phyloP scores from a whole-genome alignment of 2,329 filamentous ascomycete genomes.

The Lasiodiplodia hormozganensis region DNA sequence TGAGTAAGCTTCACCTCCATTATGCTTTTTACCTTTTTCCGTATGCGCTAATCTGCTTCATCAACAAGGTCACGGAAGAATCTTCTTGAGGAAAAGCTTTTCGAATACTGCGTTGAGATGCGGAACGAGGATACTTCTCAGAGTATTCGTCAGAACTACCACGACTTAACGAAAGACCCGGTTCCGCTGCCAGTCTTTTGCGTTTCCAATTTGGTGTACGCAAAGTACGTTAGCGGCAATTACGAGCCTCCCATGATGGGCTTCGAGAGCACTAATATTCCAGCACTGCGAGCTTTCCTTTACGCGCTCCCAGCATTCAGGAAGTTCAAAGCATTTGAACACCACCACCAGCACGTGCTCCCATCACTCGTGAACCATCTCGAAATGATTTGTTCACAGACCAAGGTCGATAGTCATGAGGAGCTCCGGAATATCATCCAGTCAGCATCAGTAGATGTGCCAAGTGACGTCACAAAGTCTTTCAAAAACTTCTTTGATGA shows the following conservation, averaged over 20 bases:
- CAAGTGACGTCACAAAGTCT: background rate
- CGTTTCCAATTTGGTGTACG: slow-evolving; percentile 30
- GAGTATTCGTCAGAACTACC: slow-evolving; percentile 21
- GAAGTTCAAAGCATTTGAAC: slow-evolving; percentile 30
- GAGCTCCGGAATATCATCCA: slow-evolving; percentile 26
- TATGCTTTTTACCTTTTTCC: background rate
- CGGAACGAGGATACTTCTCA: slow-evolving; percentile 32
- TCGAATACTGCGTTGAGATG: slow-evolving; percentile 13
- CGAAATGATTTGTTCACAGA: slow-evolving; percentile 34
- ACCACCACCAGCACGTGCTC: slow-evolving; percentile 29
- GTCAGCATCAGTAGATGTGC: background rate
- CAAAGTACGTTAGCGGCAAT: background rate
- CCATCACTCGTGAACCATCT: slow-evolving; percentile 33
- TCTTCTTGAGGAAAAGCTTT: background rate
- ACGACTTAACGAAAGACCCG: slow-evolving; percentile 31
- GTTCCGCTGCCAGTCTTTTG: slow-evolving; percentile 32
- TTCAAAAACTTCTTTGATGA: background rate
- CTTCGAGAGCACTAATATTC: slow-evolving; percentile 33
- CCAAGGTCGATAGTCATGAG: slow-evolving; percentile 32
- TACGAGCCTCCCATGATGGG: slow-evolving; percentile 23
- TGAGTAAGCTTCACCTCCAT: background rate
- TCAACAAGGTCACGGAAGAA: background rate
- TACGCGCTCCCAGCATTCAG: slow-evolving; percentile 33
- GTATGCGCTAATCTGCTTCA: background rate
- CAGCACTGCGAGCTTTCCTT: slow-evolving; percentile 32